Percentiles rank a stretch among this genome's conserved stretches.
Conservation (phyloP, 2,329 filamentous ascomycete genomes). For the Fusarium mexicanum region DNA sequence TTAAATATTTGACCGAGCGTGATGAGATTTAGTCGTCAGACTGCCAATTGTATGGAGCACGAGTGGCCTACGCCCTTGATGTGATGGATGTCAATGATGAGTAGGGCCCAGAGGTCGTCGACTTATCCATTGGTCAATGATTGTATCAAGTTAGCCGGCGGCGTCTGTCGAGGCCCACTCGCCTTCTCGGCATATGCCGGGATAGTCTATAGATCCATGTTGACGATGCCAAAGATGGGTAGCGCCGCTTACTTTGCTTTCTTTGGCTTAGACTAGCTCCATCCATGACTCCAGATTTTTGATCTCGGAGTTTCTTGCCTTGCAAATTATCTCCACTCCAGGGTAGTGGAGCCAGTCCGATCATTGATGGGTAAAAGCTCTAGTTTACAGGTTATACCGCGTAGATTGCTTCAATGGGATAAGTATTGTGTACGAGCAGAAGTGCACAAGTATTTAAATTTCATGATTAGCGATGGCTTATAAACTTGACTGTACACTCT, state of each 20-base stretch:
- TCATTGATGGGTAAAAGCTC: too few relatives aligned
- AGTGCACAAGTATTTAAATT: too few relatives aligned
- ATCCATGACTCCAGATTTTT: background rate
- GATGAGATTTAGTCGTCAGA: too few relatives aligned
- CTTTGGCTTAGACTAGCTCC: background rate
- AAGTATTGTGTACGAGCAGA: too few relatives aligned
- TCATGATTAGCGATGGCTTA: too few relatives aligned
- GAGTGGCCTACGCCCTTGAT: background rate
- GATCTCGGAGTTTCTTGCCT: background rate
- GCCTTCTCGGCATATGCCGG: background rate
- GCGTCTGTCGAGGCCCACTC: background rate
- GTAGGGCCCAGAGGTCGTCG: background rate
- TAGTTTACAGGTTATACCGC: too few relatives aligned
- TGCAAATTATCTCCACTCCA: background rate
- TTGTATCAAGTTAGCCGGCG: background rate
- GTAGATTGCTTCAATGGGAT: too few relatives aligned
- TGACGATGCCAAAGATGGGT: background rate
- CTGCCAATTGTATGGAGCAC: rapidly evolving
- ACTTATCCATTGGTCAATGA: background rate
- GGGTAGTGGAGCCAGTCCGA: background rate
- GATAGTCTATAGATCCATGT: background rate
- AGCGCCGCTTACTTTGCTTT: background rate
- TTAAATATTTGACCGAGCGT: background rate
- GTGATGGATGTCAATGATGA: background rate
- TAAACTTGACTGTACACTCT: too few relatives aligned